Conservation (phyloP, 257 asterid species). For the Fraxinus anomala region DNA sequence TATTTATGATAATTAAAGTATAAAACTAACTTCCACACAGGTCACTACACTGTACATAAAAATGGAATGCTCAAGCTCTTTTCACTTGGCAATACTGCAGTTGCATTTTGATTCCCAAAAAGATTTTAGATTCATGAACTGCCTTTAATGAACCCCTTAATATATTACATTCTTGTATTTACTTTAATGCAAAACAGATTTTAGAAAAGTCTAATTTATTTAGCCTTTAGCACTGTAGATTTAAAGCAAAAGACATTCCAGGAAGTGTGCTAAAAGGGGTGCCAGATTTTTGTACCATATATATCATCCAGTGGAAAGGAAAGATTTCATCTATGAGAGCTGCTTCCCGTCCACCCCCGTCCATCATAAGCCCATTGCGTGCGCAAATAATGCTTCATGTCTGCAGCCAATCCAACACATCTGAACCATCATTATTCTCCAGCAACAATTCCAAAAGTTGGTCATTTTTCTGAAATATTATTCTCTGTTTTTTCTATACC, state of each 20-base stretch:
- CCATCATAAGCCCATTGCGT: conserved; percentile 63
- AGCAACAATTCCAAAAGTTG: conserved; percentile 45
- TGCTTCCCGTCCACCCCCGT: conserved; percentile 73
- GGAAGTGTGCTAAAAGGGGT: conserved; percentile 65
- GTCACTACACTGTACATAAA: not conserved
- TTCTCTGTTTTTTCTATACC: conserved; percentile 7
- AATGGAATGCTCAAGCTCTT: not conserved
- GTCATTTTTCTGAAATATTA: conserved; percentile 31
- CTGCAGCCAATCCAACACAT: conserved; percentile 32
- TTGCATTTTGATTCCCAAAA: not conserved
- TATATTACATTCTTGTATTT: not conserved
- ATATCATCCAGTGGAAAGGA: conserved; percentile 69
- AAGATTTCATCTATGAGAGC: conserved; percentile 72
- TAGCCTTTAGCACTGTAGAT: conserved; percentile 48
- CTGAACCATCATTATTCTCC: conserved; percentile 33
- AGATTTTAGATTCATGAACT: not conserved
- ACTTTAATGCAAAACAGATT: not conserved
- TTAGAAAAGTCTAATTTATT: conserved; percentile 21
- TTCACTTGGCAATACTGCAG: not conserved
- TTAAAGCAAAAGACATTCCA: conserved; percentile 77
- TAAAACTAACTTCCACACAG: not conserved
- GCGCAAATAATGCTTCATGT: conserved; percentile 56
- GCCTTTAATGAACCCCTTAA: not conserved
- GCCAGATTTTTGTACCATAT: conserved; percentile 83
- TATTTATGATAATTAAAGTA: not conserved